phyloP scores from a whole-genome alignment of 257 asterid genomes.

The Solanum bukasovii region DNA sequence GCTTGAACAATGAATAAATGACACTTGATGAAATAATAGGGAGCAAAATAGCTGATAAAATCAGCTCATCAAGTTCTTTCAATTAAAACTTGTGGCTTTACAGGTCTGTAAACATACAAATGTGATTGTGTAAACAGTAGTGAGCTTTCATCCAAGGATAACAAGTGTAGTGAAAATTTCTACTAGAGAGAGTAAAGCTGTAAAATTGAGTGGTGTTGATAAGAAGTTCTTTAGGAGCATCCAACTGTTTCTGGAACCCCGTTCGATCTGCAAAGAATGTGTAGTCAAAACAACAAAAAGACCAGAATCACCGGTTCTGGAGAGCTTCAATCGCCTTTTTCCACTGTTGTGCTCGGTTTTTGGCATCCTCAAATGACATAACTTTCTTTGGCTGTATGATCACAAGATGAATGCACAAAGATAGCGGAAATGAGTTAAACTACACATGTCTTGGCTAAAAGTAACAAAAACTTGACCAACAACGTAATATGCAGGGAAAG shows the following conservation, averaged over 20 bases:
- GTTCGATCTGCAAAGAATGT: conserved; percentile 38
- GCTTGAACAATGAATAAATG: too few species aligned
- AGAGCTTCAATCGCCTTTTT: conserved; percentile 91
- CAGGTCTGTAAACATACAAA: not conserved
- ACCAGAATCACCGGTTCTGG: conserved; percentile 52
- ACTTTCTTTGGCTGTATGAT: conserved; percentile 81
- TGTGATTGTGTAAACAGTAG: not conserved
- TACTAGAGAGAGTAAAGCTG: not conserved
- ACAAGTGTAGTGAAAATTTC: not conserved
- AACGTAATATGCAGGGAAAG: not conserved
- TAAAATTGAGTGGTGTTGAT: not conserved
- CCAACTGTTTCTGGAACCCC: conserved; percentile 15
- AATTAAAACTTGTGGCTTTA: not conserved
- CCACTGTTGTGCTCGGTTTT: conserved; percentile 89
- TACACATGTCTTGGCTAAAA: not conserved
- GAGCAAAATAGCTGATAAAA: not conserved
- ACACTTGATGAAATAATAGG: not conserved
- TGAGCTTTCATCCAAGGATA: not conserved
- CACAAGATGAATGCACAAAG: not conserved
- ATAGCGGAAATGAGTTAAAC: not conserved
- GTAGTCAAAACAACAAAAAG: conserved; percentile 4
- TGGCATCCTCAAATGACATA: conserved; percentile 77
- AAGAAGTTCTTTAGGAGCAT: not conserved
- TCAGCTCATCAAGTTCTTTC: not conserved
- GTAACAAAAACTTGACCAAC: not conserved